Evolutionary conservation across 1,139 yeast genomes (phyloP).

Genomic region (Pichia sp.): DNA sequence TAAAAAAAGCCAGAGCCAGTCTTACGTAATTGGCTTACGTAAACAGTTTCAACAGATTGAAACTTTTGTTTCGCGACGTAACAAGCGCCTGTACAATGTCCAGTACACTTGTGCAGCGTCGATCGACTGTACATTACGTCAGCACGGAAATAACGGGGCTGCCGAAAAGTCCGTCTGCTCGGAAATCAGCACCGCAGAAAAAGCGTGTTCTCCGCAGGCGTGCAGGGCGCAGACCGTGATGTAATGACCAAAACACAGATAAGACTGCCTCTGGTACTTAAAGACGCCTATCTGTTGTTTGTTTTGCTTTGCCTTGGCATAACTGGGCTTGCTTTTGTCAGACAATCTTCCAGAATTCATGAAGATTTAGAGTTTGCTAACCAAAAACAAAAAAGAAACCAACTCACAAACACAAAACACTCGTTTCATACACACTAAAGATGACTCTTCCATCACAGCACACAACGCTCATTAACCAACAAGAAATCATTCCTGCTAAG

Average conservation of each 20-base stretch:
- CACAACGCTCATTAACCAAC: slow-evolving; percentile 33
- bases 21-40: slow-evolving; percentile 2
- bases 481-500: slow-evolving; percentile 66
- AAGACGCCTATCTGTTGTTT: background rate
- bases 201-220: background rate
- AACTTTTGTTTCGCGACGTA: background rate
- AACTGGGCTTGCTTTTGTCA: background rate
- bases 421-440: background rate
- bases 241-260: background rate
- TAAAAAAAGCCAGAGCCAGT: too few species aligned
- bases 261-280: background rate
- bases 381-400: background rate
- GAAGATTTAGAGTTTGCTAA: background rate
- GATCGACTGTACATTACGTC: background rate
- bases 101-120: background rate
- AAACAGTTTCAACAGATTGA: background rate
- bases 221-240: background rate
- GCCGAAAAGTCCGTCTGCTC: slow-evolving; percentile 3
- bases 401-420: background rate
- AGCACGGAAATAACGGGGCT: background rate
- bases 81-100: background rate
- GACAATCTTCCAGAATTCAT: background rate
- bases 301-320: background rate
- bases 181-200: slow-evolving; percentile 19
- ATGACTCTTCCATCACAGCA: slow-evolving; percentile 17